A percentile compares a stretch with the other conserved stretches of the same genome.
phyloP scores from a whole-genome alignment of 1,139 yeast species.

The Pichia sp. region DNA sequence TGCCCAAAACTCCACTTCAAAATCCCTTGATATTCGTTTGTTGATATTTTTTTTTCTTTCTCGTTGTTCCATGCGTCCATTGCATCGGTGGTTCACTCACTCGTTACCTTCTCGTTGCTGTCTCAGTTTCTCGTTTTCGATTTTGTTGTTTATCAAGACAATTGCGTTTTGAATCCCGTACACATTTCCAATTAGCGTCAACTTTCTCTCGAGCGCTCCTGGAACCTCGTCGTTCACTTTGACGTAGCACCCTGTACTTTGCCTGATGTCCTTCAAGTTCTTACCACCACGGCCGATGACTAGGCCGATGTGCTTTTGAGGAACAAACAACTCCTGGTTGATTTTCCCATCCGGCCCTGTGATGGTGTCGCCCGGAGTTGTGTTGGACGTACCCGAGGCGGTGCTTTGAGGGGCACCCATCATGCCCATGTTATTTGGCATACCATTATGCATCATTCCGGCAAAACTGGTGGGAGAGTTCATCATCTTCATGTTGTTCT shows the following conservation, averaged over 20 bases:
- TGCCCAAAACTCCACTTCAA: background rate
- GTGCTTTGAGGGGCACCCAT: slow-evolving; percentile 3
- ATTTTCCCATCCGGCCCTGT: slow-evolving; percentile 42
- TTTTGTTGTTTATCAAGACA: slow-evolving; percentile 69
- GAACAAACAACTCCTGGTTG: slow-evolving; percentile 69
- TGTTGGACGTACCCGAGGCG: slow-evolving; percentile 15
- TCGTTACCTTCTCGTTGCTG: slow-evolving; percentile 21
- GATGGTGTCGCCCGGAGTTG: slow-evolving; percentile 19
- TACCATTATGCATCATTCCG: slow-evolving; percentile 8
- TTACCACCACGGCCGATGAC: slow-evolving; percentile 87
- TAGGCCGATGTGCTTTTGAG: slow-evolving; percentile 75
- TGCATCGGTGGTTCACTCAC: background rate
- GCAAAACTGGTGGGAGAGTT: slow-evolving; percentile 5
- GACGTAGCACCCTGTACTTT: slow-evolving; percentile 71
- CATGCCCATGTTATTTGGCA: slow-evolving; percentile 4
- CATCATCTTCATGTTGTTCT: slow-evolving; percentile 10
- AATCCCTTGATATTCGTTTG: background rate
- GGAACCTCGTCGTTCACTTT: slow-evolving; percentile 64
- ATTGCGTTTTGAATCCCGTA: slow-evolving; percentile 75
- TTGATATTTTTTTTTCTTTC: background rate
- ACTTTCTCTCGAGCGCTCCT: slow-evolving; percentile 55
- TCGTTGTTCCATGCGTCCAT: background rate
- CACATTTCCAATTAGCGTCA: slow-evolving; percentile 68
- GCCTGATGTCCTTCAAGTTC: slow-evolving; percentile 75
- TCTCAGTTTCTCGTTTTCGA: slow-evolving; percentile 58